Conservation (phyloP, 2,329 filamentous ascomycete species). For the Pseudopyricularia javanii region DNA sequence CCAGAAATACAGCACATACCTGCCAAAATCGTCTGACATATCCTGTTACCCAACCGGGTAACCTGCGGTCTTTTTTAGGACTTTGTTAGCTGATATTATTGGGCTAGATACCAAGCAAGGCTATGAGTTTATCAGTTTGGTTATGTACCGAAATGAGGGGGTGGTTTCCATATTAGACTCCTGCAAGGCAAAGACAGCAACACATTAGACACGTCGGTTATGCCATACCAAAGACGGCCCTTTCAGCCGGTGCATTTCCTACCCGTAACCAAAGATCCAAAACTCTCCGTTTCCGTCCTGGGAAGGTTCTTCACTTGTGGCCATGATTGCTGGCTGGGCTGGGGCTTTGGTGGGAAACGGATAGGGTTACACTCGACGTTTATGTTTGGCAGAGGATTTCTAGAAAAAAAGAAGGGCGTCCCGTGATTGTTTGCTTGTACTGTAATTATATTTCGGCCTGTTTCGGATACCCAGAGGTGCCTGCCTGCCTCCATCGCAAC, state of each 20-base stretch:
- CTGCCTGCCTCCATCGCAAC: too few species aligned
- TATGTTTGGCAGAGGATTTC: too few species aligned
- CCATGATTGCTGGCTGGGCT: neutral
- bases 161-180: constrained; percentile 96
- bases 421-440: neutral
- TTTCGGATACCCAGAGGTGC: neutral
- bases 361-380: too few species aligned
- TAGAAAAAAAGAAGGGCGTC: too few species aligned
- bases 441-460: neutral
- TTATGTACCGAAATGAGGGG: constrained; percentile 74
- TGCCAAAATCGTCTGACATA: constrained; percentile 98
- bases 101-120: neutral
- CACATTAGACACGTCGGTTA: constrained; percentile 1
- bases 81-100: neutral
- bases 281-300: constrained; percentile 45
- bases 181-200: constrained; percentile 27
- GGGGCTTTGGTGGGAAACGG: too few species aligned
- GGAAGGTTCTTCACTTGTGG: neutral
- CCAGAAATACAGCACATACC: constrained; percentile 41
- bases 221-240: too few species aligned
- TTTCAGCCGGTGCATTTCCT: constrained; percentile 3
- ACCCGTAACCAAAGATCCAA: constrained; percentile 98
- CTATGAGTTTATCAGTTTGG: neutral
- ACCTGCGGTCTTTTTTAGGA: constrained; percentile 57
- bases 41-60: constrained; percentile 83